Conservation (phyloP, 257 asterid species). For the Przewalskia tangutica region DNA sequence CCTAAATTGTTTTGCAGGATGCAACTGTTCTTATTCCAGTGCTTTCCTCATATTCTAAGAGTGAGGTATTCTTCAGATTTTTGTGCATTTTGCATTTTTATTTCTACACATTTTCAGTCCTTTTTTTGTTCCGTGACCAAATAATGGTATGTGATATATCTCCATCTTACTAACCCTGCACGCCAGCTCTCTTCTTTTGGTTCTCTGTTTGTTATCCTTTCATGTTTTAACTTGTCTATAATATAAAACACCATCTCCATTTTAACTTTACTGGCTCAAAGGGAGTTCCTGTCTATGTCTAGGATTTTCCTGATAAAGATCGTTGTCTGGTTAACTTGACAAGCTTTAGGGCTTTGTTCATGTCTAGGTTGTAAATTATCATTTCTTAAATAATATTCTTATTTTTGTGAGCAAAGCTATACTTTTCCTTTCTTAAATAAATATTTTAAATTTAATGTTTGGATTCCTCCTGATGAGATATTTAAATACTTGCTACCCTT, state of each 20-base stretch:
- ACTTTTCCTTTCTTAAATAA: neutral
- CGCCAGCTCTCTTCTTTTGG: neutral
- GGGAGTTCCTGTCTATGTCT: neutral
- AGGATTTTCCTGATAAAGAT: neutral
- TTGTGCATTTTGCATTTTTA: neutral
- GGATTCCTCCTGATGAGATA: neutral
- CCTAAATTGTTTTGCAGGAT: slow-evolving; percentile 54
- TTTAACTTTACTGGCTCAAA: neutral
- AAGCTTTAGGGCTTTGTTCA: neutral
- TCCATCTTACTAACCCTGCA: neutral
- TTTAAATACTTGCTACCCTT: neutral
- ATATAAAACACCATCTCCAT: neutral
- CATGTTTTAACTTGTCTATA: neutral
- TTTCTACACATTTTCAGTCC: neutral
- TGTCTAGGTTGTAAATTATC: neutral
- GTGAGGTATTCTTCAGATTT: slow-evolving; percentile 48
- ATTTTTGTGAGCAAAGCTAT: neutral
- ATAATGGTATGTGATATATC: neutral
- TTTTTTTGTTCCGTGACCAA: neutral
- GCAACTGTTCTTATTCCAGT: slow-evolving; percentile 88
- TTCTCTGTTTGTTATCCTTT: neutral
- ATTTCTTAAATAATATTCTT: neutral
- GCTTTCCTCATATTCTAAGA: slow-evolving; percentile 76
- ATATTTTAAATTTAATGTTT: neutral
- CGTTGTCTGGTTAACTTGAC: neutral